These are phyloP conservation scores for Nelumbo lutea DNA, from an alignment of 164 flowering plant species.

Conservation along the genomic window DNA sequence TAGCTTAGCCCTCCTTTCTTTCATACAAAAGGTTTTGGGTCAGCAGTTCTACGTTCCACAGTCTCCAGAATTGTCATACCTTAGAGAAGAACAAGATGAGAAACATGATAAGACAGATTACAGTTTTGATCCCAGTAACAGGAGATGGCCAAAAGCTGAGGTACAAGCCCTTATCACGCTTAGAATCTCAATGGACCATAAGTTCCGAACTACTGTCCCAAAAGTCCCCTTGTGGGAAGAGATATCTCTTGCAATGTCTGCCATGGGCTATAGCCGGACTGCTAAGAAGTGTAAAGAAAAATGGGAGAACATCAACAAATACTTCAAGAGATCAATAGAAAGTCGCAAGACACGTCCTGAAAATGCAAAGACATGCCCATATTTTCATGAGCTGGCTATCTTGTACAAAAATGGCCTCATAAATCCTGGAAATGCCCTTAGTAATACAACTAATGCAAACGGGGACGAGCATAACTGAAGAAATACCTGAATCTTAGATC, in stretches of 20 bases:
- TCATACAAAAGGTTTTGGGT: constrained; percentile 32
- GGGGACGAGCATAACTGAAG: background rate
- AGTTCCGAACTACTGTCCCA: constrained; percentile 20
- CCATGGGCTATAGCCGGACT: constrained; percentile 37
- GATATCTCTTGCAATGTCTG: constrained; percentile 33
- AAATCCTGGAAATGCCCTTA: constrained; percentile 10
- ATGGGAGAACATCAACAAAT: constrained; percentile 59
- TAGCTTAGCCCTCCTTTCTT: constrained; percentile 39
- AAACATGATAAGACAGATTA: constrained; percentile 10
- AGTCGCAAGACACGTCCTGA: constrained; percentile 29
- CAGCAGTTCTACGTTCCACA: constrained; percentile 25
- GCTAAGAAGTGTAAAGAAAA: constrained; percentile 58
- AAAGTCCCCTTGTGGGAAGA: constrained; percentile 49
- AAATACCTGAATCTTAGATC: background rate
- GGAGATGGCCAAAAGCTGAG: constrained; percentile 51
- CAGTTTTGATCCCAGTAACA: constrained; percentile 19
- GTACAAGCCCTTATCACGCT: constrained; percentile 47
- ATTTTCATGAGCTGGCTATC: constrained; percentile 37
- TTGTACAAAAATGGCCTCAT: constrained; percentile 30
- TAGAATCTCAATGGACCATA: constrained; percentile 33
- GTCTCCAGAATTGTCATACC: constrained; percentile 7
- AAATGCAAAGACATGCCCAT: constrained; percentile 34
- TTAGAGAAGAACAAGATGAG: constrained; percentile 20
- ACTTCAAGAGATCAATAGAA: constrained; percentile 28
- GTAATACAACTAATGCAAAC: constrained; percentile 1